Base-by-base conservation (phyloP, 2,329 filamentous ascomycete genomes). In the Chaetomium sp. region DNA sequence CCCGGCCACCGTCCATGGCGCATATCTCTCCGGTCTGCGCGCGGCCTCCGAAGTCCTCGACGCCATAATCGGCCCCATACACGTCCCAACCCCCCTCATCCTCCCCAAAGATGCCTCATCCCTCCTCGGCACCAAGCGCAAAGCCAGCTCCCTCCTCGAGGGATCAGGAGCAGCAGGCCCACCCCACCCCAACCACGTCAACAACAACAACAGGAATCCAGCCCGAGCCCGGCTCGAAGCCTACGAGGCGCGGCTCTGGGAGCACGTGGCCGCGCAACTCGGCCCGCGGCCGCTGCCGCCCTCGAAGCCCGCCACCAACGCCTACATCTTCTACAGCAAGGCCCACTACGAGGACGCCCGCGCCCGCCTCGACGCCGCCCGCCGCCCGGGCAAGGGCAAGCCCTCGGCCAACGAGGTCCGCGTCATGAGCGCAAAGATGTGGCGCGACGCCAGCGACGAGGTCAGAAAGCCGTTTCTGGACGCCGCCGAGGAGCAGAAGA, bases 1-100 rank as follows among this genome's bases (percentile, higher is more conserved):
- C 74, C 95, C 96, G 13, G 95, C 96, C 35, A 99, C 95, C 2
- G 95, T 99, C 0, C 95, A 99, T 71, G 95, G 95, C 6, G 96
- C 95, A 9, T 99, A 98, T 74, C 81, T 99, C 4, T 97, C 95
- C 1, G 96, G 95, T 2, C 82, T 99, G 6, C 89, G 95, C 57
- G 95, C 90, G 3, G 95, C 95, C 12, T 89, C 91, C 3, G 93
- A 98, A 73, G 85, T 99, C 2, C 81, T 97, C 45, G 89, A 94
- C 62, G 81, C 86, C 2, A 85, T 97, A 75, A 81, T 95, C 35
- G 95, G 95, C 0, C 89, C 92, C 0, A 92, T 99, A 65, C 80
- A 89, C 53, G 81, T 97, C 12, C 90, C 90, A 0, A 82, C 81
- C 3, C 93, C 93, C 1, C 82, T 99, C 3, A 85, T 98, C 21